Base-by-base conservation (phyloP, 164 flowering plant species). In the Nymphaea thermarum region DNA sequence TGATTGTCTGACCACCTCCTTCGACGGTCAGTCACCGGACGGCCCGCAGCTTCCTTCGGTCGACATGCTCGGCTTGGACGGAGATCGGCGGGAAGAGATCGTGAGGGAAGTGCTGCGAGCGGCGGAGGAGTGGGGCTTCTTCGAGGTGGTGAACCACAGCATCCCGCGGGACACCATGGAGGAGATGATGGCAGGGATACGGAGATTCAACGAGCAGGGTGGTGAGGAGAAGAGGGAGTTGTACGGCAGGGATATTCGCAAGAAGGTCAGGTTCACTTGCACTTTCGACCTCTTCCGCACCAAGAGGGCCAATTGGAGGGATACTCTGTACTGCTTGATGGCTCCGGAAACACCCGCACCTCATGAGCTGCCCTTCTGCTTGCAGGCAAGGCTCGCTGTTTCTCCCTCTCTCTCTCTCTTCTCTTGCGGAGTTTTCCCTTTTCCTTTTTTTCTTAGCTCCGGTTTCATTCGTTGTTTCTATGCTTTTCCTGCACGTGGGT, bases 71-170 rank as follows among this genome's bases (percentile, higher is more conserved):
- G 76, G 77, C 36, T 6, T 68, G 43, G 43, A 71, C 2, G 42
- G 62, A 3, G 75, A 69, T 8, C 17, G 45, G 43, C 79, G 77
- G 4, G 62, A 47, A 8, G 71, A 68, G 68, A 69, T 76, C 0
- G 71, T 82, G 0, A 75, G 67, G 1, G 25, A 66, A 43, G 51
- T 86, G 6, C 60, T 76, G 6, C 18, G 44, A 2, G 87, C 86
- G 3, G 67, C 76, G 2, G 81, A 71, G 75, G 74, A 47, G 3
- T 77, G 80, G 83, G 90, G 88, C 0, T 80, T 86, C 70, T 82
- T 84, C 68, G 84, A 84, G 65, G 75, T 84, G 66, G 69, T 83
- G 25, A 84, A 84, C 67, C 90, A 86, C 75, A 85, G 84, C n/a
- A 66, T 86, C 5, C 82, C 82, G 0, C 53, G 2, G 4, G 44